Conservation (phyloP, 352 stramenopile species). For the Globisporangium canariense region DNA sequence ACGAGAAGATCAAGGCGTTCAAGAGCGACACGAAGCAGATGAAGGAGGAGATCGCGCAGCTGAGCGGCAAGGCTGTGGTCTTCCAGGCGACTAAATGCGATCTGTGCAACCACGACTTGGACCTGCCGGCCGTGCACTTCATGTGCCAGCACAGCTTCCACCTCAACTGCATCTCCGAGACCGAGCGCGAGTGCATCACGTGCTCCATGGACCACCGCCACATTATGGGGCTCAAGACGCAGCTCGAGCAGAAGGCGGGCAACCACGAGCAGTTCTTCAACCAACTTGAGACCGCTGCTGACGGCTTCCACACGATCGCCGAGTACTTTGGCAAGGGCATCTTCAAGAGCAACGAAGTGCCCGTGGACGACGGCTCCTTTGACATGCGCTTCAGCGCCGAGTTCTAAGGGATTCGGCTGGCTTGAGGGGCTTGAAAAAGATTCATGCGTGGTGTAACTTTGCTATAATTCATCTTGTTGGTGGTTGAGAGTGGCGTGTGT, state of each 20-base stretch:
- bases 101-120: conserved; percentile 85
- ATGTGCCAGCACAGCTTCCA: conserved; percentile 91
- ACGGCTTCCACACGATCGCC: conserved; percentile 88
- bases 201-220: conserved; percentile 85
- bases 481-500: background rate
- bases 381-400: conserved; percentile 82
- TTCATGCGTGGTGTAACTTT: conserved; percentile 4
- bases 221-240: conserved; percentile 83
- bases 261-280: conserved; percentile 94
- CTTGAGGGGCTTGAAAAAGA: background rate
- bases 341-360: conserved; percentile 79
- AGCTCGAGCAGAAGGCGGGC: conserved; percentile 82
- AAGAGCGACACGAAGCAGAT: conserved; percentile 88
- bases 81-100: conserved; percentile 91
- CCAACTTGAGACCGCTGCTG: conserved; percentile 83
- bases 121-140: conserved; percentile 90
- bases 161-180: conserved; percentile 88
- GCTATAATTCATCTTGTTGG: background rate
- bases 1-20: conserved; percentile 86
- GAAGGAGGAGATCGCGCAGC: conserved; percentile 83
- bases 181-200: conserved; percentile 85
- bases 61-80: conserved; percentile 83
- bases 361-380: conserved; percentile 61
- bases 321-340: conserved; percentile 93
- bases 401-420: conserved; percentile 39